These are phyloP conservation scores for Populus alba DNA, from an alignment of 345 rosid species.

Conservation along the genomic window DNA sequence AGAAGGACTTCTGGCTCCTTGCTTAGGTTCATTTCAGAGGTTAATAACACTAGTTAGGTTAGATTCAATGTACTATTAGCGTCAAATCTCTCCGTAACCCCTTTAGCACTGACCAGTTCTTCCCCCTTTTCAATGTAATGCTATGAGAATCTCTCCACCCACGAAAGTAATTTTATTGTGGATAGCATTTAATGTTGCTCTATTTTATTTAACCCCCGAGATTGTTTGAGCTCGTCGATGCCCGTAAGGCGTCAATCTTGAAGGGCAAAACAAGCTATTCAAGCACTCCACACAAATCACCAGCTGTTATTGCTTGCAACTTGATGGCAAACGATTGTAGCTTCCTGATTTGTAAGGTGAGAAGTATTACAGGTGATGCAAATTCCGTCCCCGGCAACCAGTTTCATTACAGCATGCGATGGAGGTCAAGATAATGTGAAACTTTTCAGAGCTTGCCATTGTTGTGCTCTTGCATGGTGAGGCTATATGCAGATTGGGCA, in stretches of 20 bases:
- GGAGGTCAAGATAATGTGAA: background rate
- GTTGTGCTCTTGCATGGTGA: background rate
- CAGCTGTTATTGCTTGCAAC: background rate
- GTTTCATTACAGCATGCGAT: background rate
- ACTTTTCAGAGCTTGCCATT: background rate
- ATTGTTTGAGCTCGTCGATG: background rate
- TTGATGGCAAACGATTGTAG: background rate
- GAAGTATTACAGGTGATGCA: background rate
- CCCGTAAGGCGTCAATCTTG: background rate
- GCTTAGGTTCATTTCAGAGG: slow-evolving; percentile 39
- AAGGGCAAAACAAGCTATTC: background rate
- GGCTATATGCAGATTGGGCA: background rate
- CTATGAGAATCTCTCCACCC: background rate
- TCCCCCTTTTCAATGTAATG: background rate
- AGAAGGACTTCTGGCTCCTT: slow-evolving; percentile 94
- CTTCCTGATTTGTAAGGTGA: background rate
- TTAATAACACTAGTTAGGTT: background rate
- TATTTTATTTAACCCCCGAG: background rate
- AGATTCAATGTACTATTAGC: background rate
- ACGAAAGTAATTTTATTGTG: background rate
- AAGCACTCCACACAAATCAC: background rate
- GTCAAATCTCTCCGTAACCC: background rate
- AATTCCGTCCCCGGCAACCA: background rate
- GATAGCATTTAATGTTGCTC: background rate
- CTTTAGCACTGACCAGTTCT: background rate